Base-by-base conservation (phyloP, 2,329 filamentous ascomycete species). In the Spiromastix sp. region DNA sequence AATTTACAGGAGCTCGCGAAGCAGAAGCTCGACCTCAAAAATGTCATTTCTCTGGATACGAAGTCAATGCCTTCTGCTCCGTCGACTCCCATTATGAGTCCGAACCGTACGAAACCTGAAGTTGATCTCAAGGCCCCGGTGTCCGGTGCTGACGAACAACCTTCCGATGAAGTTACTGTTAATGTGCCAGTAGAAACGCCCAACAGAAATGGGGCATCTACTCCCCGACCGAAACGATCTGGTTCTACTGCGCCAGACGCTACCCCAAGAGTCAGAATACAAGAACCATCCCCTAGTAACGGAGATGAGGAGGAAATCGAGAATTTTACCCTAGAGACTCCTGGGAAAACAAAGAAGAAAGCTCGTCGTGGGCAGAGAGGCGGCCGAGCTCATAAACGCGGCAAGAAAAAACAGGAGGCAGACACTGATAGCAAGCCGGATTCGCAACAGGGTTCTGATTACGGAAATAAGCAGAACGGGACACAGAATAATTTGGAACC, bases 311-410 rank as follows among this genome's bases (percentile, higher is more conserved):
- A 60, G 6, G 56, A 59, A 8, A 41, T 46, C 10, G 49, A 56
- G 9, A 56, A 54, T 29, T 35, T 55, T 15, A 39, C 47, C 18
- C 43, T 49, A 4, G 36, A 17, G n/a, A 52, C 45, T 18, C 39
- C 45, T 11, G 65, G 64, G 26, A 65, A 63, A 40, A 79, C 77
- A 48, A 79, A 80, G 56, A 80, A 76, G 51, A 83, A 80, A 53
- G 69, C 73, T 0, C 79, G 81, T 37, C 70, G 81, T 37, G 82
- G 82, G 3, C 70, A 74, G n/a, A 72, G 82, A 31, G 82, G 81
- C 15, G 81, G 82, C 2, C 71, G 80, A 52, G 77, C 81, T 40
- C 72, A 74, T 42, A 74, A 74, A 40, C 61, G 60, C 17, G 57
- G 56, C 33, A 63, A 56, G 30, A 78, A 74, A 44, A 71, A 76